These are phyloP conservation scores for Elsinoe necatrix DNA, from an alignment of 2,329 filamentous ascomycete genomes.

Conservation along the genomic window DNA sequence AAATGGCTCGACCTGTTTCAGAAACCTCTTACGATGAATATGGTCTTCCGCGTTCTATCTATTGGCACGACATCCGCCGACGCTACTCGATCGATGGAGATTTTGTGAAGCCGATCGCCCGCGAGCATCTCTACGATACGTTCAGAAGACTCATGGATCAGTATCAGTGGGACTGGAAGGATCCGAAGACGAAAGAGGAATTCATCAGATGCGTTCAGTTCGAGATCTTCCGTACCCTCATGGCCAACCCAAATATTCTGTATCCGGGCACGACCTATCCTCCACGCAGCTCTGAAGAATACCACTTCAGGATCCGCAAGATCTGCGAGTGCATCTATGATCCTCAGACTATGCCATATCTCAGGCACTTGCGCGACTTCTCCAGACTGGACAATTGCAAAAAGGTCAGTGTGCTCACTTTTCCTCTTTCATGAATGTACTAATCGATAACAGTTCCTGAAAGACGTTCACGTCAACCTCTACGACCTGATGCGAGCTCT, in stretches of 20 bases:
- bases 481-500: conserved; percentile 17
- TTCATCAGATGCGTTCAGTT: neutral
- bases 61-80: neutral
- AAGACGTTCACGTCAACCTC: conserved; percentile 17
- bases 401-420: neutral
- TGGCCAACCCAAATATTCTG: neutral
- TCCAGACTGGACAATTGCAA: neutral
- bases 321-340: neutral
- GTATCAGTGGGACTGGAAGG: neutral
- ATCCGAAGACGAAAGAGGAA: neutral
- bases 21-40: no score
- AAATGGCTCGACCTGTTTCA: no score
- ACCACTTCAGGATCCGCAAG: neutral
- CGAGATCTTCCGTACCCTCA: neutral
- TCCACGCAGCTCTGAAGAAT: neutral
- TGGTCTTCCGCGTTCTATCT: neutral
- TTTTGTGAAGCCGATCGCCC: neutral
- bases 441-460: conserved; percentile 16
- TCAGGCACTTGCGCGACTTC: neutral
- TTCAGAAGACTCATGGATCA: neutral
- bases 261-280: neutral
- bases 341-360: neutral
- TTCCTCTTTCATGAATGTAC: no score
- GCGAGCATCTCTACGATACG: neutral
- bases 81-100: neutral